Evolutionary conservation across 1,284 basidiomycete species (phyloP), one percentile per base, ranked within the genome.

Genomic region (Malassezia obtusa): DNA sequence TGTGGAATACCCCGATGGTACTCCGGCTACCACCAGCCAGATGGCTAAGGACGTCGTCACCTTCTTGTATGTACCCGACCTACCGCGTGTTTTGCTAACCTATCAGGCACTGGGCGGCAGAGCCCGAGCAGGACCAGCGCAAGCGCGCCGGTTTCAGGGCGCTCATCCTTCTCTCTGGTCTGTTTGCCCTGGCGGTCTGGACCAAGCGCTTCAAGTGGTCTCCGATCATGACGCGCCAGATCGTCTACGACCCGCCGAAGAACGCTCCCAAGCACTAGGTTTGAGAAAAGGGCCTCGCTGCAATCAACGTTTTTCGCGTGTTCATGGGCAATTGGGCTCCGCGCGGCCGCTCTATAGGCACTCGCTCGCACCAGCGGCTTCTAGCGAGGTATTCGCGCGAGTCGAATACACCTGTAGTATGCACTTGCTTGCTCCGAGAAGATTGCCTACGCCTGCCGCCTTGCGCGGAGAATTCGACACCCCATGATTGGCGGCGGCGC

Each of bases 41-140:
- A 92, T 98, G 90, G 91, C 94, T 65, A 98, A 98, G 82, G 94
- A 99, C 71, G 90, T 99, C 46, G 83, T 83, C 36, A 89, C 86
- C 3, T 99, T 98, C 85, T 78, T 98, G 57, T 83, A 47, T 82
- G 77, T 94, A 86, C 4, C 21, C 38, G 87, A 38, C 82, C 52
- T 39, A 39, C 19, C 17, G 11, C 17, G 37, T 58, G 30, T 46
- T 58, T 48, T 48, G 49, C 60, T 54, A 54, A 46, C 50, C 8
- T 17, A 17, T 40, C 50, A 53, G 50, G 44, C 63, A 64, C 59
- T 77, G 75, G 67, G 60, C 67, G 19, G 68, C 92, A 55, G 94
- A 98, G 77, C 94, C 94, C 25, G 94, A 99, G 77, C 88, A 92
- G 75, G 94, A 99, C 75, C 84, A 91, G 75, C 82, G 94, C 74